Evolutionary conservation across 305 asterid species (phyloP).

Genomic region (Fraxinus albicans): DNA sequence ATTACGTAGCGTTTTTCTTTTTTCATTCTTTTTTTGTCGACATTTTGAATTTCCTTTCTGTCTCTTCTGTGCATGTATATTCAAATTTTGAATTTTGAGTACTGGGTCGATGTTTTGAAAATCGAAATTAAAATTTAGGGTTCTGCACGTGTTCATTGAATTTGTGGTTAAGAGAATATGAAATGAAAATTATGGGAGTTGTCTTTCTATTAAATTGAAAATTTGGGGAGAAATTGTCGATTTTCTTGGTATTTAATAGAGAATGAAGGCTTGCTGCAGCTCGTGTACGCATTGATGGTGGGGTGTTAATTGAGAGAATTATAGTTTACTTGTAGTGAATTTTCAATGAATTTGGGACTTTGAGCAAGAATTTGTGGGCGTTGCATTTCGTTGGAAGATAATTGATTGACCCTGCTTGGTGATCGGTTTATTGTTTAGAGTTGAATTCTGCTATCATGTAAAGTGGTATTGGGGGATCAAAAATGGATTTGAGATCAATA

Average conservation of each 20-base stretch:
- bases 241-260: conserved; percentile 13
- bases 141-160: not conserved
- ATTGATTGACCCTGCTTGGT: conserved; percentile 11
- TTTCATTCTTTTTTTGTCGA: not conserved
- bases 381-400: conserved; percentile 18
- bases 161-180: not conserved
- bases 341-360: conserved; percentile 9
- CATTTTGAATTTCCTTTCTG: not conserved
- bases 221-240: not conserved
- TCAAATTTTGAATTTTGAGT: not conserved
- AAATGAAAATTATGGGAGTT: not conserved
- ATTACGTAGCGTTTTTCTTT: conserved; percentile 25
- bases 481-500: conserved; percentile 38
- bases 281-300: conserved; percentile 10
- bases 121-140: not conserved
- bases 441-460: conserved; percentile 8
- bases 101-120: not conserved
- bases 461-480: conserved; percentile 20
- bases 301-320: conserved; percentile 6
- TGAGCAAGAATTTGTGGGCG: conserved; percentile 9
- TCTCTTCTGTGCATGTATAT: not conserved
- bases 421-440: conserved; percentile 7
- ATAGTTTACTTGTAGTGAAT: not conserved
- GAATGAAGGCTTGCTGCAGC: conserved; percentile 20
- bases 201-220: not conserved